Percentiles rank a stretch among this genome's conserved stretches.
Conservation (phyloP, 176 grass and related monocot species). For the Oryza nivara region DNA sequence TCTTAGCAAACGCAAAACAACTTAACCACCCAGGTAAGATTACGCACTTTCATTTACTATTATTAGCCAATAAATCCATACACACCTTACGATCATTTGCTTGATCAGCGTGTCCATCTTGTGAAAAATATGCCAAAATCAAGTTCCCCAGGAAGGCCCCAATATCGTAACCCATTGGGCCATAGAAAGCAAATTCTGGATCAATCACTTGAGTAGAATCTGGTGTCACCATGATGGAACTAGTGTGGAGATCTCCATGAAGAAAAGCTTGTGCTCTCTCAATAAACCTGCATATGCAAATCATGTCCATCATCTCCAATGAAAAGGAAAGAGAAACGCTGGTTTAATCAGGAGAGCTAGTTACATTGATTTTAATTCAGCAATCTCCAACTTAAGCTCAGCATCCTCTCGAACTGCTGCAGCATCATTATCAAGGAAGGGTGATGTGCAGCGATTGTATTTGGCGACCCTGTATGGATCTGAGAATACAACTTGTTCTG, state of each 20-base stretch:
- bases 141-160: constrained; percentile 96
- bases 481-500: constrained; percentile 89
- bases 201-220: constrained; percentile 95
- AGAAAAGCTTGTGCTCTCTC: constrained; percentile 94
- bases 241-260: constrained; percentile 95
- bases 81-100: constrained; percentile 73
- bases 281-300: constrained; percentile 67
- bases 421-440: constrained; percentile 77
- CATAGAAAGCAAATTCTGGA: constrained; percentile 93
- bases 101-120: constrained; percentile 85
- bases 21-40: constrained; percentile 5
- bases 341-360: neutral
- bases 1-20: neutral
- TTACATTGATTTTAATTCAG: constrained; percentile 82
- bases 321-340: neutral
- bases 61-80: constrained; percentile 21
- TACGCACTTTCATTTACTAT: neutral
- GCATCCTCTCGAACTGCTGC: constrained; percentile 68
- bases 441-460: constrained; percentile 77
- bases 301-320: neutral
- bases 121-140: constrained; percentile 86
- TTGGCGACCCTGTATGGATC: constrained; percentile 80
- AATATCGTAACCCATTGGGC: constrained; percentile 90
- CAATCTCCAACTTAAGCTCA: constrained; percentile 69
- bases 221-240: constrained; percentile 86